Evolutionary conservation across 495 filamentous ascomycete species (phyloP).

Genomic region (Neurospora sp.): DNA sequence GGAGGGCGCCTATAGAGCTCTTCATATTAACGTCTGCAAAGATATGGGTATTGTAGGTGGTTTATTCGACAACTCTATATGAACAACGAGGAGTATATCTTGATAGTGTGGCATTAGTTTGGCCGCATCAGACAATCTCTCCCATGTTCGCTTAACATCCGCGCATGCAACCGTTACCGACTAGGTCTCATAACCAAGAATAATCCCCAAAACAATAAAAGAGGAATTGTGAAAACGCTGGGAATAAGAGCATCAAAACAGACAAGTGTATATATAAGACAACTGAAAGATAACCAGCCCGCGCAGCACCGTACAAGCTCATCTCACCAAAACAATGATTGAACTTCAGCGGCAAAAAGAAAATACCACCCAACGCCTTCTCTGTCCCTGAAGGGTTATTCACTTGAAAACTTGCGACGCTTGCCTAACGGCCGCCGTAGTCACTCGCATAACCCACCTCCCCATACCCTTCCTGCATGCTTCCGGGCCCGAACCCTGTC

Average conservation of each 20-base stretch:
- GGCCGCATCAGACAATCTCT: neutral
- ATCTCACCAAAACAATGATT: neutral
- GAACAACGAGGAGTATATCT: neutral
- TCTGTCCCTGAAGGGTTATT: neutral
- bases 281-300: neutral
- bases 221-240: neutral
- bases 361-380: neutral
- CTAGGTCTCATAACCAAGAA: neutral
- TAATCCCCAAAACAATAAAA: neutral
- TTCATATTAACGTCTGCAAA: neutral
- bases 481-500: conserved; percentile 37
- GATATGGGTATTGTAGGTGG: neutral
- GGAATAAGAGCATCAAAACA: neutral
- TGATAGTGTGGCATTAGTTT: neutral
- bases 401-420: neutral
- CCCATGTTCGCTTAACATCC: neutral
- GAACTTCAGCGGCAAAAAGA: neutral
- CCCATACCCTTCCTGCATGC: conserved; percentile 38
- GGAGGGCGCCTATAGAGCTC: neutral
- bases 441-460: conserved; percentile 45
- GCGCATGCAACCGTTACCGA: neutral
- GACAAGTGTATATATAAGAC: neutral
- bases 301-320: neutral
- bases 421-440: conserved; percentile 31
- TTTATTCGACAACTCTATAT: neutral